Base-by-base conservation (phyloP, 305 asterid genomes). In the Fraxinus dipetala region DNA sequence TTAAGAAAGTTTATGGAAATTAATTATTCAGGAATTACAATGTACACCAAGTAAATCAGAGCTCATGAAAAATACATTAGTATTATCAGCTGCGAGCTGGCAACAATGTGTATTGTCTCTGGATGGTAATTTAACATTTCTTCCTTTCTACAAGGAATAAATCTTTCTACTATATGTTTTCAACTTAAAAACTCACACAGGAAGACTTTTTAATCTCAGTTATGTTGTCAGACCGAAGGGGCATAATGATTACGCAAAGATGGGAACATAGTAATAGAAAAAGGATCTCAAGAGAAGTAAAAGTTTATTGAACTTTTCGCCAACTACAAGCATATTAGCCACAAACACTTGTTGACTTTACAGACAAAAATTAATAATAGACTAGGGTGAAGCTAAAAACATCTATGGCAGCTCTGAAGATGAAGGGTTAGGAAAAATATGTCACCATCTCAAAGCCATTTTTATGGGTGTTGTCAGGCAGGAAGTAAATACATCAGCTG, bases 391-490 rank as follows among this genome's bases (percentile, higher is more conserved):
- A 69, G 20, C 24, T 63, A 80, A 54, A 54, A 72, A 72, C 24
- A 78, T 34, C 77, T 70, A 78, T 65, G 89, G 84, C 84, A 86
- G 79, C 73, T 74, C 79, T 43, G 74, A 40, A 61, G 77, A 81
- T 61, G 74, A 61, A 82, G 32, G 74, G 77, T 80, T 51, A 61
- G 31, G 86, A 75, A 81, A 73, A 61, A 61, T 72, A 65, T 70
- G 78, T 89, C 86, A 93, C 99, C 99, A 96, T 96, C 98, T 89
- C 88, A 96, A 85, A 80, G 99, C 99, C 98, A 96, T 96, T 91
- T 96, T 96, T 83, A 96, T 96, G 65, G 99, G 99, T 38, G 99
- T 96, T 14, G 99, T 96, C 83, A 96, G 96, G 90, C 99, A 96
- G 83, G 99, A 91, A 70, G 99, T 96, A 85, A 96, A 96, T 77